Evolutionary conservation across 1,284 basidiomycete species (phyloP).

Genomic region (Phaffia rhodozyma): DNA sequence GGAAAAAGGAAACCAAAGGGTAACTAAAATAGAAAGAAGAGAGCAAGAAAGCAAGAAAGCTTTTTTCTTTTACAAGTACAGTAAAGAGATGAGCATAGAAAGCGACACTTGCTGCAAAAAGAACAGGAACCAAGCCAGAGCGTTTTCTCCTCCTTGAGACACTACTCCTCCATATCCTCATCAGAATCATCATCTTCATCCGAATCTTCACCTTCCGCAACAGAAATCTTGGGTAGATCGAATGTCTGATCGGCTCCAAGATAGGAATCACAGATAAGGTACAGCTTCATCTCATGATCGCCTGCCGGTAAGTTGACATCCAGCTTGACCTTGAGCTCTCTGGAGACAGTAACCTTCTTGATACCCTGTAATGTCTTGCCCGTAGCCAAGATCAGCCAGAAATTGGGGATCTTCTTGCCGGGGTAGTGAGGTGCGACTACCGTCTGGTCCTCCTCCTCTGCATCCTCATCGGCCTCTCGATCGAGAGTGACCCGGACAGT

Average conservation of each 20-base stretch:
- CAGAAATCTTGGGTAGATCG: conserved; percentile 60
- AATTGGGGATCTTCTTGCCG: conserved; percentile 77
- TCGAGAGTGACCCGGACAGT: conserved; percentile 64
- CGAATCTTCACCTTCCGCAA: conserved; percentile 71
- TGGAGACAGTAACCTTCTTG: conserved; percentile 84
- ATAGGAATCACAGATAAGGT: conserved; percentile 47
- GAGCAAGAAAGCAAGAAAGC: too few species aligned
- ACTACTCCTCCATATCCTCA: conserved; percentile 19
- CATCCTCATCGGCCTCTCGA: conserved; percentile 74
- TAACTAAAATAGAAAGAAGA: too few species aligned
- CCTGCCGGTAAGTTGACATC: conserved; percentile 82
- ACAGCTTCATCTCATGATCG: conserved; percentile 67
- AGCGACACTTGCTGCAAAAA: too few species aligned
- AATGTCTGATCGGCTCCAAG: conserved; percentile 70
- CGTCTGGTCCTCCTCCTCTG: conserved; percentile 57
- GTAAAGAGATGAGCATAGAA: too few species aligned
- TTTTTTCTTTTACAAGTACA: too few species aligned
- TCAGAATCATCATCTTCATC: conserved; percentile 40
- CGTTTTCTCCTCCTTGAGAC: too few species aligned
- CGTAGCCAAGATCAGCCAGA: conserved; percentile 82
- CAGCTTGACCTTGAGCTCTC: conserved; percentile 64
- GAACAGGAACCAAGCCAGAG: too few species aligned
- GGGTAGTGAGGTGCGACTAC: conserved; percentile 91
- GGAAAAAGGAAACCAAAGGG: too few species aligned
- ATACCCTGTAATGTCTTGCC: conserved; percentile 70